Conservation (phyloP, 2,329 filamentous ascomycete species). For the Amylocarpus encephaloides region DNA sequence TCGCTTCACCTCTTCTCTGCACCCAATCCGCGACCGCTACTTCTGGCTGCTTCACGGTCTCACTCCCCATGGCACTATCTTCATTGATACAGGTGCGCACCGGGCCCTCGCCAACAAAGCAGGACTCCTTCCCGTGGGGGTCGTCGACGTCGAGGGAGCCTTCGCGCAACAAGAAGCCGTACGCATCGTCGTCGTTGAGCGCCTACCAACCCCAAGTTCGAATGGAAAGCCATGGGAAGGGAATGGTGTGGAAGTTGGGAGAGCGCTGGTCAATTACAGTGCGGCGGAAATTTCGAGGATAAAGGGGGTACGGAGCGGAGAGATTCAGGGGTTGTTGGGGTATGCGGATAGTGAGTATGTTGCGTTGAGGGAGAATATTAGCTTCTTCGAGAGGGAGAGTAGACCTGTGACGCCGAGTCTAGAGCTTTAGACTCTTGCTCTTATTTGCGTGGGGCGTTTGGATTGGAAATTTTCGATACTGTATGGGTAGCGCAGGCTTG, state of each 20-base stretch:
- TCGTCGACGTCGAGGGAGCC: conserved; percentile 78
- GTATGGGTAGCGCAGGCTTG: not conserved
- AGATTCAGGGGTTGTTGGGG: conserved; percentile 74
- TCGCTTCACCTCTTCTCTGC: conserved; percentile 77
- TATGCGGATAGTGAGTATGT: conserved; percentile 96
- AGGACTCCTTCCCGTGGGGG: conserved; percentile 81
- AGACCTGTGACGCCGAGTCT: conserved; percentile 27
- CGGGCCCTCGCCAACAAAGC: conserved; percentile 75
- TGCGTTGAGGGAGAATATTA: conserved; percentile 80
- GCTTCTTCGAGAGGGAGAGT: conserved; percentile 44
- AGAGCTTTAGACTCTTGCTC: conserved; percentile 8
- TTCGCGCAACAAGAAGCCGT: conserved; percentile 94
- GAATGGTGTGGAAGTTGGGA: conserved; percentile 66
- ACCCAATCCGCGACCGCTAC: conserved; percentile 85
- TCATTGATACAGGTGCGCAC: conserved; percentile 87
- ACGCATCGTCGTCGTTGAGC: conserved; percentile 72
- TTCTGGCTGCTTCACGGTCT: conserved; percentile 97
- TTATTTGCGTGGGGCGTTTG: not conserved
- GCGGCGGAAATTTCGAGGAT: conserved; percentile 76
- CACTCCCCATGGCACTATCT: conserved; percentile 81
- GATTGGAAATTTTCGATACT: not conserved
- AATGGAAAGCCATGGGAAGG: conserved; percentile 43
- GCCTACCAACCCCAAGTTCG: conserved; percentile 24
- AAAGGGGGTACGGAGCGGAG: conserved; percentile 73
- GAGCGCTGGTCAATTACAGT: conserved; percentile 91